Evolutionary conservation across 2,329 filamentous ascomycete species (phyloP).

Genomic region (Aureobasidium sp.): DNA sequence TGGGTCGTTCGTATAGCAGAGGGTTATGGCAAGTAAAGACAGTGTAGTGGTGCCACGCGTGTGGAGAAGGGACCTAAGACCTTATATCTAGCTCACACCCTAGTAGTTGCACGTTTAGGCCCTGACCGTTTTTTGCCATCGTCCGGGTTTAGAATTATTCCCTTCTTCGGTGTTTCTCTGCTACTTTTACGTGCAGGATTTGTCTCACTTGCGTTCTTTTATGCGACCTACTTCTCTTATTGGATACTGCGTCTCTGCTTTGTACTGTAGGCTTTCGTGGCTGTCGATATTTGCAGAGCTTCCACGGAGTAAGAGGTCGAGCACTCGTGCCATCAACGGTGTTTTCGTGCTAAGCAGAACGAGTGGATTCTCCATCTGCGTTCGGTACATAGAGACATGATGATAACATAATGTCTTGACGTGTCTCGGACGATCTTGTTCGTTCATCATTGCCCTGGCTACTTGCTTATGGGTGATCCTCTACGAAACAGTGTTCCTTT

Average conservation of each 20-base stretch:
- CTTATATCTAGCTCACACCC: neutral
- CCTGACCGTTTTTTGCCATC: conserved; percentile 2
- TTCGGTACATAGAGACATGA: neutral
- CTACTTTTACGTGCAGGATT: neutral
- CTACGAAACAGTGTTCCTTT: neutral
- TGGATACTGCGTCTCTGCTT: neutral
- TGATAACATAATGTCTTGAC: neutral
- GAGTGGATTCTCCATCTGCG: neutral
- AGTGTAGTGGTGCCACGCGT: neutral
- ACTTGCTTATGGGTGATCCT: neutral
- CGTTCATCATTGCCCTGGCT: neutral
- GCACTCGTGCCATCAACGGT: neutral
- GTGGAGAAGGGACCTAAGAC: neutral
- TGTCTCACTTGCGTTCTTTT: neutral
- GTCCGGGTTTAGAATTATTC: neutral
- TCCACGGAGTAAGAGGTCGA: neutral
- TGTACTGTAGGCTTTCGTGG: neutral
- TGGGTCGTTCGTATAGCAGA: neutral
- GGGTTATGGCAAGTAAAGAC: neutral
- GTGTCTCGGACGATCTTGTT: neutral
- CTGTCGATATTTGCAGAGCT: neutral
- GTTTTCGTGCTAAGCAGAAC: neutral
- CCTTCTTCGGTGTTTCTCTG: neutral
- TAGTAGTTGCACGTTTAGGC: neutral
- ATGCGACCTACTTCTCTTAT: neutral